phyloP scores from a whole-genome alignment of 345 rosid species.

The Clausena lansium region DNA sequence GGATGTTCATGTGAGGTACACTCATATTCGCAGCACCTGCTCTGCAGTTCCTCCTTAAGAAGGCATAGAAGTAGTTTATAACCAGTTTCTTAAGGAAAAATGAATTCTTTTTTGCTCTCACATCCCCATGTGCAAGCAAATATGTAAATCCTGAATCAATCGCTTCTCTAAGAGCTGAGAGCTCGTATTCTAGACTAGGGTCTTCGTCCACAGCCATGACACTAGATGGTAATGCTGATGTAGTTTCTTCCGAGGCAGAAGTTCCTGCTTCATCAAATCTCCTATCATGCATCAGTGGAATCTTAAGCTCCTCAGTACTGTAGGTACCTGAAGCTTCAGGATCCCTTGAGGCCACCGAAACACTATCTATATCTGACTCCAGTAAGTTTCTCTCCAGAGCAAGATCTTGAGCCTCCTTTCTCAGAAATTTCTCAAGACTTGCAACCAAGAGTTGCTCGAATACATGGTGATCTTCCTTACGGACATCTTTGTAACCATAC shows the following conservation, averaged over 20 bases:
- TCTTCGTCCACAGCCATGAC: slow-evolving; percentile 57
- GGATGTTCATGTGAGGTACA: slow-evolving; percentile 86
- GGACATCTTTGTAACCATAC: slow-evolving; percentile 86
- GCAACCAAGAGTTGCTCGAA: slow-evolving; percentile 83
- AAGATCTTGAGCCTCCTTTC: slow-evolving; percentile 72
- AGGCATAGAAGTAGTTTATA: slow-evolving; percentile 86
- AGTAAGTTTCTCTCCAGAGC: slow-evolving; percentile 62
- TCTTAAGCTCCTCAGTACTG: slow-evolving; percentile 50
- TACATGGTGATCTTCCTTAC: slow-evolving; percentile 77
- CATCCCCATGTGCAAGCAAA: slow-evolving; percentile 72
- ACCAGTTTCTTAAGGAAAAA: slow-evolving; percentile 83
- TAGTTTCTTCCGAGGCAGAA: slow-evolving; percentile 27
- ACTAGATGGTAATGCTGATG: slow-evolving; percentile 49
- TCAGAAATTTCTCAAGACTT: slow-evolving; percentile 79
- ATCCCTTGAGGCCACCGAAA: slow-evolving; percentile 35
- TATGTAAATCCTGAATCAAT: slow-evolving; percentile 84
- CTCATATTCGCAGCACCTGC: slow-evolving; percentile 75
- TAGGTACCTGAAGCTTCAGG: slow-evolving; percentile 10
- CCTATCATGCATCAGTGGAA: slow-evolving; percentile 58
- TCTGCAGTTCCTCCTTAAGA: slow-evolving; percentile 82
- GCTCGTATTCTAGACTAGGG: slow-evolving; percentile 80
- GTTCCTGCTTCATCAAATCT: slow-evolving; percentile 31
- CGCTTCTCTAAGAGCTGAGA: slow-evolving; percentile 77
- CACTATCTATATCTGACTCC: slow-evolving; percentile 43
- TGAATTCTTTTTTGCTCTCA: slow-evolving; percentile 81